phyloP scores from a whole-genome alignment of 345 rosid genomes.

The rapeseed (Brassica napus) region DNA sequence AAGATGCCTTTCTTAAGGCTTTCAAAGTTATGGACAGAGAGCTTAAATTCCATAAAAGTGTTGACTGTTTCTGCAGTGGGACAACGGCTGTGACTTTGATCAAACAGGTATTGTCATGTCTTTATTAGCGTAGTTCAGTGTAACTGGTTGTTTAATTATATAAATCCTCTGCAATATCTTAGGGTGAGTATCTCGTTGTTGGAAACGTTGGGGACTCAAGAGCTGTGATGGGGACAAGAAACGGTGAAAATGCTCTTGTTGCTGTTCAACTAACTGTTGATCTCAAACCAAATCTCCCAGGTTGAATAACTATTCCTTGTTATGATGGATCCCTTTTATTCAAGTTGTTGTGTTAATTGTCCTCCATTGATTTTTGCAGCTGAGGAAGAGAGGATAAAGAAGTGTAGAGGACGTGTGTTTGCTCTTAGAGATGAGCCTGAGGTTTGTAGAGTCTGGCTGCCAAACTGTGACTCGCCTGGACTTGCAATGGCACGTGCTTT shows the following conservation, averaged over 20 bases:
- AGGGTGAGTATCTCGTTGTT: conserved; percentile 79
- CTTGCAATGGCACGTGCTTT: conserved; percentile 99
- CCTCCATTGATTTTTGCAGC: conserved; percentile 43
- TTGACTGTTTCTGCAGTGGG: conserved; percentile 96
- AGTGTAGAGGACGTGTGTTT: conserved; percentile 87
- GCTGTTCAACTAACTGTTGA: conserved; percentile 96
- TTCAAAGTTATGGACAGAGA: conserved; percentile 95
- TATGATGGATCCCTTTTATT: conserved; percentile 5
- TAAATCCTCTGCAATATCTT: conserved; percentile 7
- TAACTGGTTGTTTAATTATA: conserved; percentile 2
- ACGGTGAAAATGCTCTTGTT: conserved; percentile 59
- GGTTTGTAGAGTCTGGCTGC: conserved; percentile 95
- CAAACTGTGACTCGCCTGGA: conserved; percentile 91
- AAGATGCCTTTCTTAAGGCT: conserved; percentile 87
- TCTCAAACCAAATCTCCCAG: conserved; percentile 98
- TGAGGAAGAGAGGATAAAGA: conserved; percentile 93
- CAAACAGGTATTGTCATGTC: conserved; percentile 70
- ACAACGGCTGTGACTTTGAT: conserved; percentile 95
- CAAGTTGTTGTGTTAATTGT: background rate
- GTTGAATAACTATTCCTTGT: conserved; percentile 34
- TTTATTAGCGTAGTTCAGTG: background rate
- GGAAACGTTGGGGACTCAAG: conserved; percentile 97
- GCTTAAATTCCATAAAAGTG: conserved; percentile 64
- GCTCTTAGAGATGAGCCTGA: conserved; percentile 96
- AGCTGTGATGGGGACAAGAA: conserved; percentile 84